These are phyloP conservation scores for Opeltia flavorubescens DNA, from an alignment of 495 filamentous ascomycete genomes.

Conservation along the genomic window DNA sequence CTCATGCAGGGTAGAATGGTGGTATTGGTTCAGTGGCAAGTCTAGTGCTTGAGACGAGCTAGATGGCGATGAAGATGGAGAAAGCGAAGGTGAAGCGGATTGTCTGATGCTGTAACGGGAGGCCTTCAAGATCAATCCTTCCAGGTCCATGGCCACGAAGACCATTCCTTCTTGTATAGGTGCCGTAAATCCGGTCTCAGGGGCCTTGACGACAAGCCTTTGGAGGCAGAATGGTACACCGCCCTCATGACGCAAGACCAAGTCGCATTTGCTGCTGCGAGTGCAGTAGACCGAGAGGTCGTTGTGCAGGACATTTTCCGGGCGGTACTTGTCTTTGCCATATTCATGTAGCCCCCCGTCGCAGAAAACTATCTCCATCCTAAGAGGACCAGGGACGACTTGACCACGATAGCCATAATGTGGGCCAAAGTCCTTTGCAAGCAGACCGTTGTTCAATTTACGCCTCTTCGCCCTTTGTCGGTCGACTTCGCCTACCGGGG, in stretches of 20 bases:
- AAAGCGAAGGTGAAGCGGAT: slow-evolving; percentile 15
- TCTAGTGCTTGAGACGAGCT: neutral
- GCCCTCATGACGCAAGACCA: slow-evolving; percentile 67
- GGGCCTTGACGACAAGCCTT: slow-evolving; percentile 79
- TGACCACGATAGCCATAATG: slow-evolving; percentile 74
- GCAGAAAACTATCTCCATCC: slow-evolving; percentile 77
- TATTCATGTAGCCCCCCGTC: slow-evolving; percentile 69
- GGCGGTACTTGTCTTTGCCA: slow-evolving; percentile 42
- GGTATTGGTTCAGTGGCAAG: no score
- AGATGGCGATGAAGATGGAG: neutral
- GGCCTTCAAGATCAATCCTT: slow-evolving; percentile 61
- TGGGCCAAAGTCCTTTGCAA: slow-evolving; percentile 40
- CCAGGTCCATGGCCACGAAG: slow-evolving; percentile 71
- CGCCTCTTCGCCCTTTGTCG: slow-evolving; percentile 52
- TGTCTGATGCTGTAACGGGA: slow-evolving; percentile 67
- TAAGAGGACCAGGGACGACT: slow-evolving; percentile 61
- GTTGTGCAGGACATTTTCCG: slow-evolving; percentile 71
- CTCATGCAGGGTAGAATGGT: neutral
- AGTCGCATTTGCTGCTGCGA: slow-evolving; percentile 65
- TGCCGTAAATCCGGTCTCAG: slow-evolving; percentile 63
- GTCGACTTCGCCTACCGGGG: slow-evolving; percentile 18
- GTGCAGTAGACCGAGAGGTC: slow-evolving; percentile 83
- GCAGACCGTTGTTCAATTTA: slow-evolving; percentile 53
- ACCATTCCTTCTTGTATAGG: slow-evolving; percentile 90
- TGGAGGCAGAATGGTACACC: slow-evolving; percentile 65